Evolutionary conservation across 331 rosid species (phyloP), one percentile per base, ranked within the genome.

Genomic region (Phaseolus coccineus): DNA sequence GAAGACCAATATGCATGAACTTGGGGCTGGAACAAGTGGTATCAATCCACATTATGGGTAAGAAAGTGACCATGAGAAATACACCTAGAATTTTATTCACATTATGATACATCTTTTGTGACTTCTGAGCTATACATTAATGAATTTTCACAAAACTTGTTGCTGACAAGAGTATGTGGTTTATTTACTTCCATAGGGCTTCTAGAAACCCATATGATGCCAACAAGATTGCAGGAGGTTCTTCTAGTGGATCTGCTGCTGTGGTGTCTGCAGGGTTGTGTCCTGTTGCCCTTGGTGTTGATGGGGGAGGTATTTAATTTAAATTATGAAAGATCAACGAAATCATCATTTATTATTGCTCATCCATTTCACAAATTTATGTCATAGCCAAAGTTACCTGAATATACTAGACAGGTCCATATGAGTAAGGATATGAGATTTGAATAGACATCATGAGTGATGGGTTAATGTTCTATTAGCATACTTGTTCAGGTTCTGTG

Each of bases 1-100:
- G n/a, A 94, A 94, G 82, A 94, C 97, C 73, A 94, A 94, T 80
- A 94, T 94, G 98, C 98, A 94, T 82, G 98, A 94, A 84, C 94
- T 94, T 73, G 98, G 98, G 15, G 87, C 90, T 46, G 97, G 97
- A 82, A 90, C 97, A 69, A 95, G 94, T 63, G 98, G 97, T 52
- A 92, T 91, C 58, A 94, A 94, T 85, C 97, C 97, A 46, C 97
- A 94, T 81, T 90, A 94, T 53, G 98, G 97, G 98, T 94, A 87
- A 59, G 76, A 87, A 62, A 42, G 47, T 42, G 8, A 71, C 68
- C 35, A 28, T 31, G 42, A 71, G n/a, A 71, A 4, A 31, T 27
- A 53, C 56, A 52, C 27, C 53, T 42, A 46, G 37, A 22, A 63
- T 66, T 40, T 9, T 24, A 24, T 53, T 69, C 76, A 74, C 42